Conservation (phyloP, 352 stramenopile species). For the Pythium monospermum region DNA sequence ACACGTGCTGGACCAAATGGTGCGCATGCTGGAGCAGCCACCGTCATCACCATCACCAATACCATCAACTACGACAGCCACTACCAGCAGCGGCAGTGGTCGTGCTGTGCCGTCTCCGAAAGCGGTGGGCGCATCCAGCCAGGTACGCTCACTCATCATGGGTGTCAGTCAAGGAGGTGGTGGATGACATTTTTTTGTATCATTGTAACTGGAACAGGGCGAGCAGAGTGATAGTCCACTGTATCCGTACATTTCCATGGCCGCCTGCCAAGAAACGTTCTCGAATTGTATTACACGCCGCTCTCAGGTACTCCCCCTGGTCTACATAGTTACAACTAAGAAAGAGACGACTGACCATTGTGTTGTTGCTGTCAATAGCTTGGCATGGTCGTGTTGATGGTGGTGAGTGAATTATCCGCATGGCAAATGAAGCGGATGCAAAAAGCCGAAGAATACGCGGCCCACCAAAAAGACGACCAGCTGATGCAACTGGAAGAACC, state of each 20-base stretch:
- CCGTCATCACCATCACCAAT: too few relatives aligned
- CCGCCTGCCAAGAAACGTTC: constrained; percentile 23
- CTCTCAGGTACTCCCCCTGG: constrained; percentile 56
- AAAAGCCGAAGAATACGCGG: constrained; percentile 62
- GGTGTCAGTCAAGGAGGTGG: background rate
- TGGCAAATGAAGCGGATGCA: constrained; percentile 91
- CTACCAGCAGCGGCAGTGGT: too few relatives aligned
- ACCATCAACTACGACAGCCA: too few relatives aligned
- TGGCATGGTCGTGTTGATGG: constrained; percentile 60
- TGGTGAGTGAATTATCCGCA: constrained; percentile 72
- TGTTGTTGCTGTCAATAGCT: constrained; percentile 48
- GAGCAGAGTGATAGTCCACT: constrained; percentile 23
- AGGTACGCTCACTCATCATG: too few relatives aligned
- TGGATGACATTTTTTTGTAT: background rate
- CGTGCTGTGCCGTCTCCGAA: constrained; percentile 19
- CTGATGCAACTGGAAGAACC: constrained; percentile 75
- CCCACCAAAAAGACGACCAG: constrained; percentile 64
- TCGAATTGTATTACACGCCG: constrained; percentile 47
- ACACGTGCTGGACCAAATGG: constrained; percentile 46
- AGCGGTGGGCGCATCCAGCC: constrained; percentile 12
- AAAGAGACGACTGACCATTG: constrained; percentile 3
- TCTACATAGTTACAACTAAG: too few relatives aligned
- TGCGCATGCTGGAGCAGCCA: constrained; percentile 6
- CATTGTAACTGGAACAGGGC: background rate
- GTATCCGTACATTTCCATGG: constrained; percentile 25